Conservation (phyloP, 495 filamentous ascomycete species). For the Neurospora sp. region DNA sequence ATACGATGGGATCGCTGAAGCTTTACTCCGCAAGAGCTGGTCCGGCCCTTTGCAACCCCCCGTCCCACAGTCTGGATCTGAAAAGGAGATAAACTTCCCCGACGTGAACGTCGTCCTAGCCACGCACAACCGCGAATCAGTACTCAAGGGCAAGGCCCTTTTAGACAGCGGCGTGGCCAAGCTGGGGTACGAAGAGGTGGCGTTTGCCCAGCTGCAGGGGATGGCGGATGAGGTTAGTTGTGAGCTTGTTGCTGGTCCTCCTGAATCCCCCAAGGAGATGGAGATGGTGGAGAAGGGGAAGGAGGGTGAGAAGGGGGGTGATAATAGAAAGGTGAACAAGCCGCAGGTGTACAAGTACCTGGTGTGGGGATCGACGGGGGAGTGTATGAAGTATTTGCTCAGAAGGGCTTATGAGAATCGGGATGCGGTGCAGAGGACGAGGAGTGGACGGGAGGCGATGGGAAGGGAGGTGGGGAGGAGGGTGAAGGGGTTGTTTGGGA, state of each 20-base stretch:
- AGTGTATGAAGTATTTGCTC: conserved; percentile 90
- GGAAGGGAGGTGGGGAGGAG: conserved; percentile 58
- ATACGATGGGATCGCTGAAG: conserved; percentile 30
- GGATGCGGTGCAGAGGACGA: conserved; percentile 73
- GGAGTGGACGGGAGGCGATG: conserved; percentile 66
- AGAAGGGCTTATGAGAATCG: conserved; percentile 84
- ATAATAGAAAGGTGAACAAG: conserved; percentile 22
- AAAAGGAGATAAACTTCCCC: no score
- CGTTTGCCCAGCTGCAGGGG: conserved; percentile 86
- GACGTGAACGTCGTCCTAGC: conserved; percentile 66
- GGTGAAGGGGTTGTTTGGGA: conserved; percentile 32
- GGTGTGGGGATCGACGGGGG: conserved; percentile 82
- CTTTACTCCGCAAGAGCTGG: conserved; percentile 34
- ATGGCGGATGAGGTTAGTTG: conserved; percentile 96
- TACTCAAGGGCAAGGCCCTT: conserved; percentile 53
- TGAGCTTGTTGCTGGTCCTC: conserved; percentile 48
- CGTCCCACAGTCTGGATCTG: no score
- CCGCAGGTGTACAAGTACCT: conserved; percentile 77
- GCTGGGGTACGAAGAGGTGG: conserved; percentile 46
- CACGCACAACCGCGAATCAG: conserved; percentile 83
- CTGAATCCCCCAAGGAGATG: conserved; percentile 23
- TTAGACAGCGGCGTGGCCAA: conserved; percentile 14
- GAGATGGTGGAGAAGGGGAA: background rate
- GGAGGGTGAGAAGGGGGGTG: background rate
- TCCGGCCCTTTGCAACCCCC: conserved; percentile 38